Percentiles rank a stretch among this genome's conserved stretches.
These are phyloP conservation scores for Ophiostoma sp. DNA, from an alignment of 2,329 filamentous ascomycete genomes.

Conservation along the genomic window DNA sequence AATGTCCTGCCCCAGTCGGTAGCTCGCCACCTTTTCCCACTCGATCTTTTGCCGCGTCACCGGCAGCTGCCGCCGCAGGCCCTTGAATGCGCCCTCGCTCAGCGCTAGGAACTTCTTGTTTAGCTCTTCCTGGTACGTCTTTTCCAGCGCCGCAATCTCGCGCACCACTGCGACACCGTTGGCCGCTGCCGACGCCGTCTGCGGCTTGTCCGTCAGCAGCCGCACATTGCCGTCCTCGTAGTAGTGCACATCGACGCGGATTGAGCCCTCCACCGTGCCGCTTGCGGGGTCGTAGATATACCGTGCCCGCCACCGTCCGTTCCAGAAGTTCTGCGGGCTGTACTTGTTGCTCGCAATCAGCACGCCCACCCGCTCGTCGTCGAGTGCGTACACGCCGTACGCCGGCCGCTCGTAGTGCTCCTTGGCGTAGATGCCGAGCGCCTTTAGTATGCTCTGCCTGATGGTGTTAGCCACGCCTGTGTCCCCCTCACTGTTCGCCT, in stretches of 20 bases:
- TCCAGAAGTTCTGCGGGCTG: conserved; percentile 98
- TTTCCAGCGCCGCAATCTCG: conserved; percentile 74
- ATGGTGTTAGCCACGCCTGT: conserved; percentile 58
- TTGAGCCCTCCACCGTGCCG: conserved; percentile 63
- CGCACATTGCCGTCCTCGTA: conserved; percentile 99
- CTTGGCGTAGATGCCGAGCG: conserved; percentile 65
- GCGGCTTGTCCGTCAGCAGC: conserved; percentile 77
- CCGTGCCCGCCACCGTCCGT: conserved; percentile 88
- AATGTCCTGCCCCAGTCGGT: conserved; percentile 77
- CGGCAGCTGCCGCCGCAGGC: conserved; percentile 81
- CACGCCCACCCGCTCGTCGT: conserved; percentile 68
- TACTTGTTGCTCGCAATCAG: conserved; percentile 93
- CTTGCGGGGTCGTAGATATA: conserved; percentile 73
- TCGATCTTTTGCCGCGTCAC: conserved; percentile 98
- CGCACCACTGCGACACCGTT: conserved; percentile 65
- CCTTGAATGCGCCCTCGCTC: conserved; percentile 94
- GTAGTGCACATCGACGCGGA: conserved; percentile 97
- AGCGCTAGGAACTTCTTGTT: conserved; percentile 84
- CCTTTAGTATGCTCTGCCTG: conserved; percentile 56
- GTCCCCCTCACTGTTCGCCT: not conserved
- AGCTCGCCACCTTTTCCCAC: conserved; percentile 96
- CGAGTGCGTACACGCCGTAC: conserved; percentile 75
- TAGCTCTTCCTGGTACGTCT: conserved; percentile 91
- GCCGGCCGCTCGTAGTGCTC: conserved; percentile 85
- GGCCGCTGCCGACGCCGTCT: conserved; percentile 55